Evolutionary conservation across 1,284 basidiomycete species (phyloP).

Genomic region (Ustilago esculenta): DNA sequence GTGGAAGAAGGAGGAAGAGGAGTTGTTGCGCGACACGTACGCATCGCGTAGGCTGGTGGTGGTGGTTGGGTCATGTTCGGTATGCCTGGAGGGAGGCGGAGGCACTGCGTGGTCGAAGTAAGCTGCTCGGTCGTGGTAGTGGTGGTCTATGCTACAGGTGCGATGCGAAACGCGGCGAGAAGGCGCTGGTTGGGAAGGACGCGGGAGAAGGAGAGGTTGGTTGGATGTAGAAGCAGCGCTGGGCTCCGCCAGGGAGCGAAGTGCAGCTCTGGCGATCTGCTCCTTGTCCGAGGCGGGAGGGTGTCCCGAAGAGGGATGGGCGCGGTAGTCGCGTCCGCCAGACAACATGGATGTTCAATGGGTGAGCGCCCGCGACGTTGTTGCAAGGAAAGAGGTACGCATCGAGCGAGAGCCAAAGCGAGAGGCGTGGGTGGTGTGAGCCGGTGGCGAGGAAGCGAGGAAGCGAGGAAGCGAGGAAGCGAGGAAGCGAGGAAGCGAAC

Average conservation of each 20-base stretch:
- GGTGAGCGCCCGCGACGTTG: conserved; percentile 2
- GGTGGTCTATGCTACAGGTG: not conserved
- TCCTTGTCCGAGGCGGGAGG: conserved; percentile 32
- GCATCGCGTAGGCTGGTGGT: not conserved
- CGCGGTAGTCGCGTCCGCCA: conserved; percentile 6
- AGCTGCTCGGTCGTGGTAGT: not conserved
- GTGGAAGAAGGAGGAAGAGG: conserved; percentile 26
- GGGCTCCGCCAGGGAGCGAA: conserved; percentile 31
- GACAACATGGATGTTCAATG: conserved; percentile 14
- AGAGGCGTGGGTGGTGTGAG: too few species aligned
- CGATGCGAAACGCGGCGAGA: not conserved
- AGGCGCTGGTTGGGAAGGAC: not conserved
- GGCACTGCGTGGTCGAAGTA: not conserved
- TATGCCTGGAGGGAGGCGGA: not conserved
- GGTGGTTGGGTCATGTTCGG: not conserved
- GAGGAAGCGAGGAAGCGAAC: too few species aligned
- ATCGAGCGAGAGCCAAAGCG: conserved; percentile 14
- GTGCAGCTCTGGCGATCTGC: conserved; percentile 40
- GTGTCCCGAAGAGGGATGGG: conserved; percentile 2
- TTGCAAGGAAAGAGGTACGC: not conserved
- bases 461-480: too few species aligned
- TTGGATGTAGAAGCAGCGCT: conserved; percentile 1
- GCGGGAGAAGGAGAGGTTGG: conserved; percentile 8
- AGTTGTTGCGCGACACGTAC: conserved; percentile 1
- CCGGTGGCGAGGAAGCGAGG: too few species aligned